Evolutionary conservation across 495 filamentous ascomycete species (phyloP).

Genomic region (Hypomontagnella submonticulosa): DNA sequence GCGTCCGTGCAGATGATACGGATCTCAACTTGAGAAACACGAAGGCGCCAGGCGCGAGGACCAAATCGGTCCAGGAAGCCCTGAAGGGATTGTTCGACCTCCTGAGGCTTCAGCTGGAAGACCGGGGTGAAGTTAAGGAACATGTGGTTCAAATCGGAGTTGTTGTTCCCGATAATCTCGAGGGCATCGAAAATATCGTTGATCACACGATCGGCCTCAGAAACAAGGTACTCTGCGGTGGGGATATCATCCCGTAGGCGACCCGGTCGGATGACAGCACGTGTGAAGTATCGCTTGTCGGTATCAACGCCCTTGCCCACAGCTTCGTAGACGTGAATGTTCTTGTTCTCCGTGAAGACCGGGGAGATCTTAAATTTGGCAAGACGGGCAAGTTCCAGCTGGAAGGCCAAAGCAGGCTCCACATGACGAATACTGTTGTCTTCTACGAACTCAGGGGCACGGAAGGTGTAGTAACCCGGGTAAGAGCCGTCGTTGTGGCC

Average conservation of each 20-base stretch:
- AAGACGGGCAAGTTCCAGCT: conserved; percentile 92
- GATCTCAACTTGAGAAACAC: conserved; percentile 97
- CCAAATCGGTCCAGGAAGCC: conserved; percentile 98
- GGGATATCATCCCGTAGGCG: conserved; percentile 96
- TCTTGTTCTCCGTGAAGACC: conserved; percentile 98
- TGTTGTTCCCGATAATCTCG: conserved; percentile 98
- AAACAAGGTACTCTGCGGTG: conserved; percentile 96
- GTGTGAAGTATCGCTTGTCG: conserved; percentile 98
- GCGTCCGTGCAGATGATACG: conserved; percentile 97
- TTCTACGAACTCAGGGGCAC: conserved; percentile 87
- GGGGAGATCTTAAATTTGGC: conserved; percentile 98
- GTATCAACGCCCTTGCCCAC: conserved; percentile 92
- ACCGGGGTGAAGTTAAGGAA: conserved; percentile 99
- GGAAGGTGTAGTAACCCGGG: conserved; percentile 97
- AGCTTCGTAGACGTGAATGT: conserved; percentile 98
- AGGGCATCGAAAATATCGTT: conserved; percentile 97
- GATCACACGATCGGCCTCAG: conserved; percentile 94
- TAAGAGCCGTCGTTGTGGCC: conserved; percentile 94
- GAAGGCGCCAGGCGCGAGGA: conserved; percentile 92
- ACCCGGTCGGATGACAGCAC: conserved; percentile 90
- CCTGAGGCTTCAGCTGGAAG: conserved; percentile 88
- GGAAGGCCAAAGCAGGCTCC: conserved; percentile 96
- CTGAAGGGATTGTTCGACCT: conserved; percentile 93
- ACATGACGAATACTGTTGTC: conserved; percentile 96
- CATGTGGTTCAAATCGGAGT: conserved; percentile 99